Evolutionary conservation across 257 asterid genomes (phyloP), one percentile per base, ranked within the genome.

Genomic region (Nicotiana knightiana): DNA sequence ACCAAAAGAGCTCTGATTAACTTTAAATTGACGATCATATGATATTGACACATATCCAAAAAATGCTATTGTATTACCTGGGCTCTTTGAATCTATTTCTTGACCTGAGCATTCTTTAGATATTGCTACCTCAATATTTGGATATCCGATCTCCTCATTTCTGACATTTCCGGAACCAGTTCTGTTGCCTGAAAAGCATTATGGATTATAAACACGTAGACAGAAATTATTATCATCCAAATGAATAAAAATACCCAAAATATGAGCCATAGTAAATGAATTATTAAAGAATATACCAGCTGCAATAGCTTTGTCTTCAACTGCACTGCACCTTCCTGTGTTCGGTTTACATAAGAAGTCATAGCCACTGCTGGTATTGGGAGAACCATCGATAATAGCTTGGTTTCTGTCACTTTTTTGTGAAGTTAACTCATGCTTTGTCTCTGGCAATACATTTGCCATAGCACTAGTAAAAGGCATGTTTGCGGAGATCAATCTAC

Each of bases 31-130:
- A 28, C 28, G 5, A 75, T 51, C 13, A 75, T 21, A 21, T 21
- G 24, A 21, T 21, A 48, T 48, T 71, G 35, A 48, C 3, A 37
- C 43, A 48, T 51, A 51, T n/a, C 35, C 39, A 13, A 30, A 73
- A 15, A 57, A 2, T 51, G 46, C 28, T 48, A 51, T 28, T 1
- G 63, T 8, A 75, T 75, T 75, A 75, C 80, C 80, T 24, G 63
- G 5, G 46, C 28, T 75, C 63, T 51, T 28, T 75, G 28, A 7
- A 58, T 28, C 51, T 35, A 48, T 79, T 77, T 78, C 79, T 76
- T 67, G 64, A 71, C 79, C 18, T 43, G 76, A 81, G 83, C 48
- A 26, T 18, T 81, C 67, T 65, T 81, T 66, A 65, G 83, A 53
- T 65, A 57, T 65, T 51, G 55, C 76, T 17, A 66, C 63, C 43